Evolutionary conservation across 768 basidiomycete genomes (phyloP), one percentile per base, ranked within the genome.

Genomic region (Cyathus striatus): DNA sequence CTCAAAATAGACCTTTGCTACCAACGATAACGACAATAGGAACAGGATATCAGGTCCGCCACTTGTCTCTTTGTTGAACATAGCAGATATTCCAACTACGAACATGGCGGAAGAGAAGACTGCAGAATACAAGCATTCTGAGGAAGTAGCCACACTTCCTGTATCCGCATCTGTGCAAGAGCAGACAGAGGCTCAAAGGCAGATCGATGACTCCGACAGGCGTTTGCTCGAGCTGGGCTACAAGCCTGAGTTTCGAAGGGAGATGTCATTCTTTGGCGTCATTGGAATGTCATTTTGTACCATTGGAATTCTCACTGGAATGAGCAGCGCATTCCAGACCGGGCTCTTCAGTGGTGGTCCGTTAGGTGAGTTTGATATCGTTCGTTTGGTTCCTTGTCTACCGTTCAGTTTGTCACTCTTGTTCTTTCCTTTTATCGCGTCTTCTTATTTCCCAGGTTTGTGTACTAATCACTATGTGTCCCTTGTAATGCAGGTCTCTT

Each of bases 271-370:
- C 24, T 78, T 74, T 41, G 77, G 78, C 18, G 78, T 81, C 24
- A 61, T 79, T 35, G 76, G 78, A 14, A 73, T 79, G 54, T 78
- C 75, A 1, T 80, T 80, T 54, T 78, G 77, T 38, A 71, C 78
- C 6, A 78, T 80, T 21, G 76, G 78, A 4, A 78, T 80, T 48
- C 63, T 80, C 9, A 79, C 76, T 5, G 76, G 78, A 22, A 79
- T 78, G 75, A 75, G 73, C 41, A 75, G 73, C 41, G 76, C 78
- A 0, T 78, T 79, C 46, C 78, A 79, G 51, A 78, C 76, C 0
- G 76, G 78, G 0, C 56, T 78, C 10, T 76, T 78, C 54, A 78
- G 75, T 33, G 76, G 78, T 1, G 78, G 77, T 4, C 77, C 78
- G 3, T 53, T 79, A 22, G 75, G 78, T 76, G n/a, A n/a, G n/a